Conservation (phyloP, 768 basidiomycete genomes). For the Fomitopsis serialis region DNA sequence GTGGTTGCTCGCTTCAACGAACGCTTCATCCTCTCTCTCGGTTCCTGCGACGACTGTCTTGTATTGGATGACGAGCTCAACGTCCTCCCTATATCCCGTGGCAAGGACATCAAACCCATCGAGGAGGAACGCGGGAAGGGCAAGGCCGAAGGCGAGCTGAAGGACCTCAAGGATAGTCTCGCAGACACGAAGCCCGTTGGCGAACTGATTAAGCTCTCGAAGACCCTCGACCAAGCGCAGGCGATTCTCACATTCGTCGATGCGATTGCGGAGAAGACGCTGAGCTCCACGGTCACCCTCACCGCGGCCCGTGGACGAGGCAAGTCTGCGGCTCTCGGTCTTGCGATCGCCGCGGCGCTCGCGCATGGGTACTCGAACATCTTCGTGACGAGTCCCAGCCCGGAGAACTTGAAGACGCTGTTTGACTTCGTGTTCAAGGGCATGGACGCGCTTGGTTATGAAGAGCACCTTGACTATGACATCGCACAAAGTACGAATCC, state of each 20-base stretch:
- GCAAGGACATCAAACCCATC: constrained; percentile 82
- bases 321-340: constrained; percentile 93
- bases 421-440: constrained; percentile 99
- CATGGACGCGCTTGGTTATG: constrained; percentile 88
- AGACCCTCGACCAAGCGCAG: constrained; percentile 92
- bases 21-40: constrained; percentile 95
- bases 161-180: constrained; percentile 71
- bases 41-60: constrained; percentile 87
- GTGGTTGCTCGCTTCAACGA: constrained; percentile 97
- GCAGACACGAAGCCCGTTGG: constrained; percentile 83
- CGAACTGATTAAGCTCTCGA: constrained; percentile 83
- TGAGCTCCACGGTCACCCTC: constrained; percentile 91
- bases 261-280: constrained; percentile 87
- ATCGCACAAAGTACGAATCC: constrained; percentile 93
- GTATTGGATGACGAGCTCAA: constrained; percentile 97
- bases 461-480: constrained; percentile 97
- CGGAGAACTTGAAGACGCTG: constrained; percentile 96
- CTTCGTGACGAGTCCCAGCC: constrained; percentile 95
- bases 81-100: constrained; percentile 91
- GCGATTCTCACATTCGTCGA: constrained; percentile 93
- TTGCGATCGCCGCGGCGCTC: constrained; percentile 89
- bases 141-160: constrained; percentile 59
- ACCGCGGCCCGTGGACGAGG: constrained; percentile 95
- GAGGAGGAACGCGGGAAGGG: constrained; percentile 44
- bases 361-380: constrained; percentile 96